Evolutionary conservation across 768 basidiomycete species (phyloP), one percentile per base, ranked within the genome.

Genomic region (Rhodotorula babjevae): DNA sequence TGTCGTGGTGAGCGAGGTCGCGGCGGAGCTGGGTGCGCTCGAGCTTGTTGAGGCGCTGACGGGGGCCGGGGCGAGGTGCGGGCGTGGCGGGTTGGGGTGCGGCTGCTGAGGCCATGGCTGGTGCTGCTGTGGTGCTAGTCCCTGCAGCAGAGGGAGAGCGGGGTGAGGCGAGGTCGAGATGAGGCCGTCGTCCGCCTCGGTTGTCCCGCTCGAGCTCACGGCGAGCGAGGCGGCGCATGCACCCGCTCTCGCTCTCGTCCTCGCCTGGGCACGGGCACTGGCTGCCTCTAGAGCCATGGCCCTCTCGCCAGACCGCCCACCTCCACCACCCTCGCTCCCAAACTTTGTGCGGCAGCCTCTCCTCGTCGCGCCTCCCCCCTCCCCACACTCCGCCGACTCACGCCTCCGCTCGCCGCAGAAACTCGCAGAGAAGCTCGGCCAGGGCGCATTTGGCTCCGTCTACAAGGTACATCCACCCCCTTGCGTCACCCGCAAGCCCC

Each of bases 381-480:
- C 65, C 25, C 50, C 25, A 36, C 12, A 19, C 66, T 53, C 59
- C 44, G 61, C 21, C 44, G 14, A 9, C 21, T 5, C 31, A 10
- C 60, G 25, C 40, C 33, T 53, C 12, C 61, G 8, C 53, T 53
- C n/a, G 18, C 27, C 33, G 36, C 65, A 72, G 71, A 57, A 61
- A 36, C 66, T 76, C 59, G 75, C 68, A 55, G 69, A 73, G 61
- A 68, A 68, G 33, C 68, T 76, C 19, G 76, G 76, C 0, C 66
- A 67, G 49, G 76, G 76, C 27, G 70, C 70, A 23, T 72, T 74
- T 47, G 76, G 76, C 23, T 58, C 63, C 5, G 76, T 77, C 33
- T 77, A 67, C 59, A 72, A 62, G 67, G 71, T 61, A 11, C 49
- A 3, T 23, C 49, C 3, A 21, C 49, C 49, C 21, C 49, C 21